Percentiles rank a stretch among this genome's conserved stretches.
Evolutionary conservation across 2,329 filamentous ascomycete genomes (phyloP).

Genomic region (Westerdykella sp.): DNA sequence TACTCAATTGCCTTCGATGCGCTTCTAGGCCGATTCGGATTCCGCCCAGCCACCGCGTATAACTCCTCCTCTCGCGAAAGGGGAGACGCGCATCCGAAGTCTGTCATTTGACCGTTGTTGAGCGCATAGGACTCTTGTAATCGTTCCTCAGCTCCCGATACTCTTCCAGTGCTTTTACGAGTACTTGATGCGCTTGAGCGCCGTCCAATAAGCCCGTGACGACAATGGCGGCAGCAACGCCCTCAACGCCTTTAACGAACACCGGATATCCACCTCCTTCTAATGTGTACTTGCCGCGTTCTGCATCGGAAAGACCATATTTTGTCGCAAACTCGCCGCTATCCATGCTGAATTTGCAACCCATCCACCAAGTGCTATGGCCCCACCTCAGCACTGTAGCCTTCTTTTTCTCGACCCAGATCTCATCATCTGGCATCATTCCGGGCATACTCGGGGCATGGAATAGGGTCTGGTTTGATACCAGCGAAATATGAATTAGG

Average conservation of each 20-base stretch:
- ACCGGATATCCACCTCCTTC: slow-evolving; percentile 73
- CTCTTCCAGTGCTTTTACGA: slow-evolving; percentile 62
- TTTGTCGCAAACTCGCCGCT: slow-evolving; percentile 59
- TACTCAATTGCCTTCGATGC: slow-evolving; percentile 34
- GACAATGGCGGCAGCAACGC: slow-evolving; percentile 66
- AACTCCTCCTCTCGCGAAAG: slow-evolving; percentile 1
- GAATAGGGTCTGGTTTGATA: slow-evolving; percentile 60
- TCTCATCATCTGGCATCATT: slow-evolving; percentile 63
- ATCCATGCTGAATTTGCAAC: slow-evolving; percentile 52
- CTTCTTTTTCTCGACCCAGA: slow-evolving; percentile 58
- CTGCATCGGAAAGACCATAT: slow-evolving; percentile 52
- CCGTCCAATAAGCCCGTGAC: slow-evolving; percentile 67
- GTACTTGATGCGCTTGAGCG: slow-evolving; percentile 69
- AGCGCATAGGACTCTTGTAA: slow-evolving; percentile 31
- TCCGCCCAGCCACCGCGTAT: slow-evolving; percentile 15
- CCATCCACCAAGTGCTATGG: slow-evolving; percentile 63
- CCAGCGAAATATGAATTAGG: slow-evolving; percentile 60
- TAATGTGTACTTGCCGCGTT: slow-evolving; percentile 61
- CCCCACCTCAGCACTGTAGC: slow-evolving; percentile 68
- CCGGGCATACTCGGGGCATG: slow-evolving; percentile 62
- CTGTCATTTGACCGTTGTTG: slow-evolving; percentile 28
- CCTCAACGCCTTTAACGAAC: slow-evolving; percentile 66
- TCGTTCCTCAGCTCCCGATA: slow-evolving; percentile 38
- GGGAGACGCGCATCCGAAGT: slow-evolving; percentile 1
- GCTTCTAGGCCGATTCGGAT: slow-evolving; percentile 25